Base-by-base conservation (phyloP, 2,329 filamentous ascomycete genomes). In the Escovopsis sp. region DNA sequence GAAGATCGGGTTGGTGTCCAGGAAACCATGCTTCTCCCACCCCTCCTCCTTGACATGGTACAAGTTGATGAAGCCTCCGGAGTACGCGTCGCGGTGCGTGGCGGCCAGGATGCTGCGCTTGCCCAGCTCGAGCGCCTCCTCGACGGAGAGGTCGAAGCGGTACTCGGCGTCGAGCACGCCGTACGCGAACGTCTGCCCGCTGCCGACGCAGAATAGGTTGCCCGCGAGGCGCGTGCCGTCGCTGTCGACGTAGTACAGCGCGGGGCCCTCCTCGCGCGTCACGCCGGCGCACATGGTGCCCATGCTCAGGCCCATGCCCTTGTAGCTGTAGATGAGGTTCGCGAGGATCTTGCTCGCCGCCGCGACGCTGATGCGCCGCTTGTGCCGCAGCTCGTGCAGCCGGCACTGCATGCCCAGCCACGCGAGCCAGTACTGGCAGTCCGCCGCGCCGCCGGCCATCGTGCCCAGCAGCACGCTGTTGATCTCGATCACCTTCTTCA, bases 401-500 rank as follows among this genome's bases (percentile, higher is more conserved):
- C 90, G 86, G 68, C 90, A 98, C 70, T 98, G 87, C 80, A 96
- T 94, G 53, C 88, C 90, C 46, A 98, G 74, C 70, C 93, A 98
- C 54, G 86, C 87, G 45, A 98, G 81, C 90, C 90, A 98, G 73
- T 94, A 96, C 76, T 96, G 90, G 63, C 90, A 98, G 65, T 98
- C 90, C 60, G 90, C 90, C 54, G 90, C 90, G 63, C 90, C 90
- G 61, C 90, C 90, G 43, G 90, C 90, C 88, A 98, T 94, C 48
- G 90, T 98, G 45, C 90, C 90, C 52, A 98, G 65, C 61, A 98
- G 71, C 61, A 79, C 81, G 62, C 71, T 84, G 68, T 94, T 94
- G 70, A 94, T 94, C 71, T 94, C 86, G 55, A 98, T 96, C 48
- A 98, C 90, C 72, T 98, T 98, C 77, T 98, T 98, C 55, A 98